Evolutionary conservation across 176 grass and related monocot species (phyloP).

Genomic region (Triticum aestivum): IWGSC_CS_RefSeq_v2.1 NC_057802.1:425138038-425138537

Average conservation of each 20-base stretch:
- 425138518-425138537: constrained; percentile 33
- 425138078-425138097: not conserved
- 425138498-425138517: constrained; percentile 41
- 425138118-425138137: constrained; percentile 37
- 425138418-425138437: constrained; percentile 49
- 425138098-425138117: constrained; percentile 28
- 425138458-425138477: constrained; percentile 35
- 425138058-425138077: constrained; percentile 23
- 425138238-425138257: constrained; percentile 37
- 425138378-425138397: constrained; percentile 42
- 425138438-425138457: constrained; percentile 33
- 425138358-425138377: constrained; percentile 42
- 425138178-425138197: constrained; percentile 57
- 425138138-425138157: constrained; percentile 11
- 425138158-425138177: constrained; percentile 52
- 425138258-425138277: constrained; percentile 46
- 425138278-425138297: constrained; percentile 48
- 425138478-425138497: constrained; percentile 47
- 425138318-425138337: constrained; percentile 37
- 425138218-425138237: constrained; percentile 49
- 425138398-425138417: constrained; percentile 47
- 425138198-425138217: constrained; percentile 43
- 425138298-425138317: constrained; percentile 35
- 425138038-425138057: constrained; percentile 33
- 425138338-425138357: constrained; percentile 46